Evolutionary conservation across 192 early-diverging fungal species (phyloP).

Genomic region (Kickxella alabastrina): DNA sequence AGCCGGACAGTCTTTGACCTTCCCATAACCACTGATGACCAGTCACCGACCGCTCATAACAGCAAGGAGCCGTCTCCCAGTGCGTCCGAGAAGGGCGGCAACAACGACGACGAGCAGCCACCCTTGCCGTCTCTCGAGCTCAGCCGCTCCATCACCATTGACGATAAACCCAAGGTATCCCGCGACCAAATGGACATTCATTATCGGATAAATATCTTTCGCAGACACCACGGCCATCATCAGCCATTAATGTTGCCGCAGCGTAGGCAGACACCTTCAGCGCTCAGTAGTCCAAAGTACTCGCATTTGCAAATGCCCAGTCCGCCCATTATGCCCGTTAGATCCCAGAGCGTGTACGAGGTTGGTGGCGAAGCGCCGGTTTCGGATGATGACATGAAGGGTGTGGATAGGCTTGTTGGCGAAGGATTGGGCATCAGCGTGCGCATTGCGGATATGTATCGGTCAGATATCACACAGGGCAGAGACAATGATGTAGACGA

Average conservation of each 20-base stretch:
- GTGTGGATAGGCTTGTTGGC: background rate
- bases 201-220: conserved; percentile 14
- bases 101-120: background rate
- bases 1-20: background rate
- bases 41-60: conserved; percentile 2
- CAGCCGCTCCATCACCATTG: conserved; percentile 45
- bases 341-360: conserved; percentile 33
- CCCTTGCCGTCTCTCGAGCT: too few relatives aligned
- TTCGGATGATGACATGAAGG: background rate
- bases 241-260: conserved; percentile 9
- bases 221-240: conserved; percentile 29
- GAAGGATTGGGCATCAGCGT: background rate
- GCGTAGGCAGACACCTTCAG: conserved; percentile 19
- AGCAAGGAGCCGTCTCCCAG: background rate
- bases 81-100: background rate
- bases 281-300: conserved; percentile 20
- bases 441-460: background rate
- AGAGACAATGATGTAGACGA: too few relatives aligned
- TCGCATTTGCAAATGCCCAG: conserved; percentile 11
- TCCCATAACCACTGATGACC: background rate
- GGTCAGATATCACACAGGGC: background rate
- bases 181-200: conserved; percentile 51
- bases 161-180: conserved; percentile 36
- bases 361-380: background rate
- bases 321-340: background rate